Percentiles rank a stretch among this genome's conserved stretches.
phyloP scores from a whole-genome alignment of 352 stramenopile species.

The Globisporangium echinulatum region DNA sequence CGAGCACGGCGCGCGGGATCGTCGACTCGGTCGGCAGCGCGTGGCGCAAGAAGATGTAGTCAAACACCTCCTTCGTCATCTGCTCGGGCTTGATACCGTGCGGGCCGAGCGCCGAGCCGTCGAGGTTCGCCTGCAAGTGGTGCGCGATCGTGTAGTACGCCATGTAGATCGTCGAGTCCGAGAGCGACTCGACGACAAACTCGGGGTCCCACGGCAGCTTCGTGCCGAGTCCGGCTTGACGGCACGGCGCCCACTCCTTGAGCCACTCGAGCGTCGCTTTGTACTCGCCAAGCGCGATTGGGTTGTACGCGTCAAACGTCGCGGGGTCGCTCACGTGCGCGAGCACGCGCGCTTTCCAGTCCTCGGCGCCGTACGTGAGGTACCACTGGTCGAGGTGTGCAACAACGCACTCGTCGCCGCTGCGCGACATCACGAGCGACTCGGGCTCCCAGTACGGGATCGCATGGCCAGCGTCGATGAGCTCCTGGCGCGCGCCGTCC shows the following conservation, averaged over 20 bases:
- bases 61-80: conserved; percentile 95
- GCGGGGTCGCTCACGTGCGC: conserved; percentile 92
- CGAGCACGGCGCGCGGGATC: conserved; percentile 87
- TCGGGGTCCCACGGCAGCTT: conserved; percentile 97
- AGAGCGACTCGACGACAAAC: conserved; percentile 99
- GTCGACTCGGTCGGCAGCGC: conserved; percentile 75
- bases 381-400: conserved; percentile 99
- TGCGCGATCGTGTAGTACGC: conserved; percentile 99
- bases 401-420: conserved; percentile 99
- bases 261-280: conserved; percentile 98
- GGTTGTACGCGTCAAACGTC: conserved; percentile 94
- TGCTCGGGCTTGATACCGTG: conserved; percentile 79
- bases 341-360: conserved; percentile 95
- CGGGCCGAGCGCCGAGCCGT: conserved; percentile 88
- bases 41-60: conserved; percentile 97
- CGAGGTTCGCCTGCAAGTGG: conserved; percentile 94
- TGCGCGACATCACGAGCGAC: conserved; percentile 94
- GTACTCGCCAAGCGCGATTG: conserved; percentile 91
- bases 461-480: conserved; percentile 91
- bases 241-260: conserved; percentile 99
- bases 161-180: conserved; percentile 99
- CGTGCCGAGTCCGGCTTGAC: conserved; percentile 95
- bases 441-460: conserved; percentile 99
- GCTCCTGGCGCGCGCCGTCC: conserved; percentile 93
- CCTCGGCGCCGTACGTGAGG: conserved; percentile 97